Evolutionary conservation across 2,329 filamentous ascomycete genomes (phyloP), one percentile per base, ranked within the genome.

Genomic region (Aspergillus ochraceoroseus): DNA sequence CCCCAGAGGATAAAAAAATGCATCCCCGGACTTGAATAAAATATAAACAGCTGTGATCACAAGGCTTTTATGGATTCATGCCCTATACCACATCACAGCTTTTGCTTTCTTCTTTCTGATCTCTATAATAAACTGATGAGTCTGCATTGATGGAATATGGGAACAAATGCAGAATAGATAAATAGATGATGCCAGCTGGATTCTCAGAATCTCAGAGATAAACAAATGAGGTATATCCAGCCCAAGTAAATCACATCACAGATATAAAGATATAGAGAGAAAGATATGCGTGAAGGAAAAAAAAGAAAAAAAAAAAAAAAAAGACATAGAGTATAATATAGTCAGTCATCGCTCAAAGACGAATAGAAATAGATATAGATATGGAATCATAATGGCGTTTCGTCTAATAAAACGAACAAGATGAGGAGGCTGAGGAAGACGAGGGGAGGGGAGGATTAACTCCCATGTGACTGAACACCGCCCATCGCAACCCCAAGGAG

Each of bases 401-500:
- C n/a, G n/a, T n/a, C n/a, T n/a, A n/a, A n/a, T n/a, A 38, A 14
- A 4, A 31, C 15, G 11, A 31, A 20, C 7, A 30, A 7, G 12
- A n/a, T 23, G 22, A 15, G 8, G 15, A 33, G 31, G 13, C 26
- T 35, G 3, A 11, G 12, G 18, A 34, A 13, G 7, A 22, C 5
- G 6, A 13, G 15, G 14, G 20, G 15, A 7, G 3, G 12, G 6
- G 17, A 13, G 15, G 6, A 22, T 55, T 40, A 57, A 36, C 53
- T 62, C 35, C 46, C 49, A 32, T 55, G 49, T n/a, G 50, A 42
- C 7, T 5, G 35, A 12, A 47, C 52, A 29, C 55, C 53, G 3
- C 61, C 59, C 38, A 66, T 51, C 11, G 64, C 63, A 41, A 65
- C 59, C 0, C 61, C 64, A 1, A 65, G 57, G 8, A 65, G 46